Evolutionary conservation across 306 rosid species (phyloP).

Genomic region (Cucumis hystrix): DNA sequence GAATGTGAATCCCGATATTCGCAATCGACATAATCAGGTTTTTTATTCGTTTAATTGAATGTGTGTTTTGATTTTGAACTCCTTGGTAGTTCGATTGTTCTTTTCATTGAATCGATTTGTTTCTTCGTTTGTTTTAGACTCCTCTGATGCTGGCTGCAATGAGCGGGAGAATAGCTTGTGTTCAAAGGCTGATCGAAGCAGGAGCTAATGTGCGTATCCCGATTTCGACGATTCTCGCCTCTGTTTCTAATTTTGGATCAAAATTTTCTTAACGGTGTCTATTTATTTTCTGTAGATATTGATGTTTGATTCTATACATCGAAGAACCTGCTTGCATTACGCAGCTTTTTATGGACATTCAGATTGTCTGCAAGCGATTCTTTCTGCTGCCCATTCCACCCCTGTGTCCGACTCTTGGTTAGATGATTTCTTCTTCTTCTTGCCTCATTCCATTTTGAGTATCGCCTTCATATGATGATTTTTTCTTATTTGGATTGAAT

Average conservation of each 20-base stretch:
- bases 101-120: background rate
- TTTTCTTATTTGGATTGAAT: conserved; percentile 4
- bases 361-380: conserved; percentile 62
- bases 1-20: conserved; percentile 35
- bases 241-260: background rate
- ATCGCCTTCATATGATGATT: background rate
- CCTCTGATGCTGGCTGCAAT: conserved; percentile 82
- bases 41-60: background rate
- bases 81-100: background rate
- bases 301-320: conserved; percentile 66
- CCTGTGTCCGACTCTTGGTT: conserved; percentile 76
- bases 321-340: conserved; percentile 82
- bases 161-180: conserved; percentile 56
- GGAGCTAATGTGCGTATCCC: conserved; percentile 67
- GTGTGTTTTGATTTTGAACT: background rate
- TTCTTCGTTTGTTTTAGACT: conserved; percentile 30
- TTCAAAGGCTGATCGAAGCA: conserved; percentile 50
- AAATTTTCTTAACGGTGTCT: background rate
- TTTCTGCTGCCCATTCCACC: conserved; percentile 55
- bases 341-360: conserved; percentile 68
- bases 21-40: conserved; percentile 70
- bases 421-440: conserved; percentile 4
- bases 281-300: conserved; percentile 29
- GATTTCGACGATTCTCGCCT: background rate
- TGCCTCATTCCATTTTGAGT: background rate